Percentiles rank a stretch among this genome's conserved stretches.
Conservation (phyloP, 2,329 filamentous ascomycete species). For the Epichloe coenophiala region DNA sequence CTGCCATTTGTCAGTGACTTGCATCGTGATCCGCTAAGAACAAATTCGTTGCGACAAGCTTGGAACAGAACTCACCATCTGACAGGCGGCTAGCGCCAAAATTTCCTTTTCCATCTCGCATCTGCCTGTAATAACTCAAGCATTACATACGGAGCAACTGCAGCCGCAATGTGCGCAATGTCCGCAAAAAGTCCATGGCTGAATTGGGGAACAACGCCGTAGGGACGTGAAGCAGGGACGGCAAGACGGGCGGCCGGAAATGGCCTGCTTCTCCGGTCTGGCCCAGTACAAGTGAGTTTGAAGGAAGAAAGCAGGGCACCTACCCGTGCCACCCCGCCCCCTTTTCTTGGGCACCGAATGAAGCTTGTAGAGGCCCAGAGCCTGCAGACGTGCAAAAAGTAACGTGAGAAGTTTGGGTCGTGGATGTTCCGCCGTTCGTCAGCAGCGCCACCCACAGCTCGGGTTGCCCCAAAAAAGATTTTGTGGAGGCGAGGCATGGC, state of each 20-base stretch:
- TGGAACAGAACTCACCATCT: too few species aligned
- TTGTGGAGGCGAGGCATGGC: not conserved
- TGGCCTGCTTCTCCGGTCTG: not conserved
- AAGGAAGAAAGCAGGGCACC: too few species aligned
- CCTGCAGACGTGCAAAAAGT: not conserved
- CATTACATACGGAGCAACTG: too few species aligned
- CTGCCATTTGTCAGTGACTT: too few species aligned
- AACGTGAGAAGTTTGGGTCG: not conserved
- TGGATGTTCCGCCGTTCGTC: not conserved
- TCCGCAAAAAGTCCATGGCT: not conserved
- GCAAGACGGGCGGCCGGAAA: not conserved
- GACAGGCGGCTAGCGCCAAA: too few species aligned
- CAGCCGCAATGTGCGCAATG: not conserved
- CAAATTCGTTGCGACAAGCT: too few species aligned
- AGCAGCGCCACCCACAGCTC: not conserved
- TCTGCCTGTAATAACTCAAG: too few species aligned
- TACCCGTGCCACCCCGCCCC: not conserved
- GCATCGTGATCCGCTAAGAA: too few species aligned
- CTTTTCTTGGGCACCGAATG: not conserved
- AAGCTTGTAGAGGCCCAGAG: too few species aligned
- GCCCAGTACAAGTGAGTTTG: too few species aligned
- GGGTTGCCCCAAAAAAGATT: not conserved
- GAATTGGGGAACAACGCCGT: not conserved
- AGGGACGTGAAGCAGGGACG: not conserved
- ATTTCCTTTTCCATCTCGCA: too few species aligned